These are phyloP conservation scores for Scytalidium lignicola DNA, from an alignment of 2,329 filamentous ascomycete species.

Conservation along the genomic window DNA sequence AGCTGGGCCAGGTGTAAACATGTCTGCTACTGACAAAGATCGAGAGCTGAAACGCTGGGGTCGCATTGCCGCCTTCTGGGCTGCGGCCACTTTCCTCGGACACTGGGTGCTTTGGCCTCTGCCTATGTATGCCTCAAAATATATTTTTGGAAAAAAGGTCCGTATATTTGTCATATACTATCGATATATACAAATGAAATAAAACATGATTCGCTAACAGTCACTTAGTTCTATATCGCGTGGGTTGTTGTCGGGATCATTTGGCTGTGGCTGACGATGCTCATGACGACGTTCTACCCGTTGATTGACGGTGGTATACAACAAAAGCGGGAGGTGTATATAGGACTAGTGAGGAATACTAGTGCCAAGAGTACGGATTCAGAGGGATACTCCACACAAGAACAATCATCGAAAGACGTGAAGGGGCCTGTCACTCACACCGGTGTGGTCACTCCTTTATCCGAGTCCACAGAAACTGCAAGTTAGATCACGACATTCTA, in stretches of 20 bases:
- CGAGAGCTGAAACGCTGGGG: slow-evolving; percentile 37
- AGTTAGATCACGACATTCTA: too few species aligned
- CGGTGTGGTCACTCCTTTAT: too few species aligned
- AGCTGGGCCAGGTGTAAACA: not conserved
- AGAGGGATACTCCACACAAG: too few species aligned
- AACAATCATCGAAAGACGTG: too few species aligned
- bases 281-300: slow-evolving; percentile 44
- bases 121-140: slow-evolving; percentile 48
- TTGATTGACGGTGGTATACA: slow-evolving; percentile 40
- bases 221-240: slow-evolving; percentile 38
- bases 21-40: slow-evolving; percentile 28
- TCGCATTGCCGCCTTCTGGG: slow-evolving; percentile 40
- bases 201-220: not conserved
- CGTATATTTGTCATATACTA: slow-evolving; percentile 4
- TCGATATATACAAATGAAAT: not conserved
- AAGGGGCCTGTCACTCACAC: too few species aligned
- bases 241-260: slow-evolving; percentile 47
- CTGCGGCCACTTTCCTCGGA: slow-evolving; percentile 43
- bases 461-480: too few species aligned
- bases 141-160: slow-evolving; percentile 40
- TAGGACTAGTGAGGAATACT: slow-evolving; percentile 36
- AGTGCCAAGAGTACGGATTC: slow-evolving; percentile 24
- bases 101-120: slow-evolving; percentile 51
- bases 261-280: slow-evolving; percentile 47
- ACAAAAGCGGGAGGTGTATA: slow-evolving; percentile 47